phyloP scores from a whole-genome alignment of 2,329 filamentous ascomycete genomes.

The Aspergillus phoenicis region DNA sequence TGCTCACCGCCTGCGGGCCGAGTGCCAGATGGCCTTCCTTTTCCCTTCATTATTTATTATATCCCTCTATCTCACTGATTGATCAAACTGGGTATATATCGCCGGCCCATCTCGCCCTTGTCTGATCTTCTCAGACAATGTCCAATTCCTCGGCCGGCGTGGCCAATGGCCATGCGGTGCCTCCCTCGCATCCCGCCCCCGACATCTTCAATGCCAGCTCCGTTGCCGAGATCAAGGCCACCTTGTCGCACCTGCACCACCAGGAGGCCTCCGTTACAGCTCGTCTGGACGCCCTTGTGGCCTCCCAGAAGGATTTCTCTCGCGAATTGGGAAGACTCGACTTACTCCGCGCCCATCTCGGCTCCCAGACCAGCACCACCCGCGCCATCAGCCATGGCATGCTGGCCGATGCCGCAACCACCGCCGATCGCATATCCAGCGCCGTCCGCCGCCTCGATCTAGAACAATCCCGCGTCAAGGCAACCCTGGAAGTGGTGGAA shows the following conservation, averaged over 20 bases:
- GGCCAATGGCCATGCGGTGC: conserved; percentile 32
- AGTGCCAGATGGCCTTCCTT: neutral
- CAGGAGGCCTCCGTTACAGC: conserved; percentile 75
- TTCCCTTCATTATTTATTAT: neutral
- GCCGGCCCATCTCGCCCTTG: neutral
- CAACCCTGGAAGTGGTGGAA: conserved; percentile 88
- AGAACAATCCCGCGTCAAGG: conserved; percentile 88
- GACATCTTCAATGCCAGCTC: conserved; percentile 70
- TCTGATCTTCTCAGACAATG: conserved; percentile 21
- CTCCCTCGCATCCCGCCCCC: conserved; percentile 19
- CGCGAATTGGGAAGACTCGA: conserved; percentile 87
- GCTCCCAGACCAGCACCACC: conserved; percentile 81
- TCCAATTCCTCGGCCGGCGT: conserved; percentile 17
- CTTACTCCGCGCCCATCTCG: conserved; percentile 82
- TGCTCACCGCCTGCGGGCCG: neutral
- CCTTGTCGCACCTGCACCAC: conserved; percentile 72
- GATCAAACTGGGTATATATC: neutral
- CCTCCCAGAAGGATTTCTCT: conserved; percentile 81
- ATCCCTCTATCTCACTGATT: neutral
- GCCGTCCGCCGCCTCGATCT: conserved; percentile 86
- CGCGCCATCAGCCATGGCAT: conserved; percentile 85
- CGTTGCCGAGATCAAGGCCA: conserved; percentile 76
- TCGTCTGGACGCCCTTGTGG: conserved; percentile 74
- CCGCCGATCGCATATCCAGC: conserved; percentile 80
- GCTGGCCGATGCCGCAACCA: conserved; percentile 82